Percentiles rank a stretch among this genome's conserved stretches.
phyloP scores from a whole-genome alignment of 2,329 filamentous ascomycete species.

The Neoascochyta sp. region DNA sequence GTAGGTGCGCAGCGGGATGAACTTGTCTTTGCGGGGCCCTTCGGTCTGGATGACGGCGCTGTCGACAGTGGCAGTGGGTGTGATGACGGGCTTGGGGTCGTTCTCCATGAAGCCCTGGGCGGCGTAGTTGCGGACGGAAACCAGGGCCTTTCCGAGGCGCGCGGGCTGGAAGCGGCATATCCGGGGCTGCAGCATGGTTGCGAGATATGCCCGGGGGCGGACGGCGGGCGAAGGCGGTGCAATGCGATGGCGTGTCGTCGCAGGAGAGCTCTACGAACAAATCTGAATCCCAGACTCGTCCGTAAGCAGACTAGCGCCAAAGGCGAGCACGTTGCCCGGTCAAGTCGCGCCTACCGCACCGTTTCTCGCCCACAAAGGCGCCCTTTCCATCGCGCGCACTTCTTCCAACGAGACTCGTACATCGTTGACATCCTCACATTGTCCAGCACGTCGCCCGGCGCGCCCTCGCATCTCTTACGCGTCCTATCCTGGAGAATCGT shows the following conservation, averaged over 20 bases:
- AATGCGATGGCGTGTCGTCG: conserved; percentile 24
- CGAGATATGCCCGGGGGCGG: conserved; percentile 12
- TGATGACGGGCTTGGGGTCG: conserved; percentile 26
- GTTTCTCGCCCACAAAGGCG: conserved; percentile 16
- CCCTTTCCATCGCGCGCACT: conserved; percentile 6
- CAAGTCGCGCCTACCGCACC: conserved; percentile 12
- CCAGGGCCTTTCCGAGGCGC: conserved; percentile 48
- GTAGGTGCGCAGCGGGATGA: conserved; percentile 69
- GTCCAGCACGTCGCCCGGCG: conserved; percentile 5
- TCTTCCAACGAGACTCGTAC: conserved; percentile 1
- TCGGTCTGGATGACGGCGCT: conserved; percentile 19
- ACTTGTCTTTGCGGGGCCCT: conserved; percentile 31
- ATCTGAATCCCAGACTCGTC: conserved; percentile 32
- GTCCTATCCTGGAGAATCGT: conserved; percentile 14
- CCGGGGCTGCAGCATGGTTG: conserved; percentile 63
- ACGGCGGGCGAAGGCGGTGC: conserved; percentile 13
- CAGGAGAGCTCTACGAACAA: conserved; percentile 23
- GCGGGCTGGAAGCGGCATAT: conserved; percentile 54
- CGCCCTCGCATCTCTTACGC: conserved; percentile 24
- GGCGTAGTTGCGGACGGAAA: conserved; percentile 52
- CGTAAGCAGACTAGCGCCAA: conserved; percentile 21
- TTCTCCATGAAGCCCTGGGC: conserved; percentile 35
- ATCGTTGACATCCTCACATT: conserved; percentile 3
- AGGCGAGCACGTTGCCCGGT: conserved; percentile 12
- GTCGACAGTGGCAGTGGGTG: conserved; percentile 34